These are phyloP conservation scores for Phytophthora pisi DNA, from an alignment of 352 stramenopile genomes.

Conservation along the genomic window DNA sequence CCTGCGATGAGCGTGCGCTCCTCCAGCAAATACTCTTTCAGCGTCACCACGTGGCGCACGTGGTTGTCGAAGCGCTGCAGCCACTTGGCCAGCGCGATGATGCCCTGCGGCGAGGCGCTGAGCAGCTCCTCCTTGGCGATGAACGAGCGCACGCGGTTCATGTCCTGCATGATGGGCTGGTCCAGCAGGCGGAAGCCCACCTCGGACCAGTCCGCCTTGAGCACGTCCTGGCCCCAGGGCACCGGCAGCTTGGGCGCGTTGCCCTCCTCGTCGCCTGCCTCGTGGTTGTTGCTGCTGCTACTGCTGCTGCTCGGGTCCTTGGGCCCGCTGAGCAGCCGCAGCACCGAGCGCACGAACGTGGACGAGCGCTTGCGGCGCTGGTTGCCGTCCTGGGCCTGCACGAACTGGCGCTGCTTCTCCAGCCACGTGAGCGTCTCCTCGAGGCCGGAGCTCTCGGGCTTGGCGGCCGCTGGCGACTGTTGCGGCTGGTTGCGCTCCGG, in stretches of 20 bases:
- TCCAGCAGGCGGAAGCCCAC: conserved; percentile 62
- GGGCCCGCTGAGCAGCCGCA: conserved; percentile 51
- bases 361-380: conserved; percentile 55
- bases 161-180: conserved; percentile 64
- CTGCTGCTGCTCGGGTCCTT: conserved; percentile 25
- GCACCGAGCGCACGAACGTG: conserved; percentile 66
- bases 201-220: conserved; percentile 54
- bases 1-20: conserved; percentile 60
- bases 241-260: conserved; percentile 35
- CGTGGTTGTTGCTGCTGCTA: background rate
- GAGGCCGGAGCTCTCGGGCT: conserved; percentile 34
- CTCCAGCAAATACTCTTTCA: conserved; percentile 76
- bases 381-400: conserved; percentile 34
- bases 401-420: conserved; percentile 58
- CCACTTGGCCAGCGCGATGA: conserved; percentile 67
- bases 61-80: conserved; percentile 67
- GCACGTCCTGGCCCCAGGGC: conserved; percentile 54
- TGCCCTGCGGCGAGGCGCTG: conserved; percentile 53
- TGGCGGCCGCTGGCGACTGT: background rate
- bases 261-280: conserved; percentile 10
- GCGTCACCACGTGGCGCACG: conserved; percentile 53
- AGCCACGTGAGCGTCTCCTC: conserved; percentile 76
- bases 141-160: conserved; percentile 51
- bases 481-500: background rate
- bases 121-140: conserved; percentile 56